A percentile compares a stretch with the other conserved stretches of the same genome.
Conservation (phyloP, 1,284 basidiomycete species). For the Cryptococcus sp. region DNA sequence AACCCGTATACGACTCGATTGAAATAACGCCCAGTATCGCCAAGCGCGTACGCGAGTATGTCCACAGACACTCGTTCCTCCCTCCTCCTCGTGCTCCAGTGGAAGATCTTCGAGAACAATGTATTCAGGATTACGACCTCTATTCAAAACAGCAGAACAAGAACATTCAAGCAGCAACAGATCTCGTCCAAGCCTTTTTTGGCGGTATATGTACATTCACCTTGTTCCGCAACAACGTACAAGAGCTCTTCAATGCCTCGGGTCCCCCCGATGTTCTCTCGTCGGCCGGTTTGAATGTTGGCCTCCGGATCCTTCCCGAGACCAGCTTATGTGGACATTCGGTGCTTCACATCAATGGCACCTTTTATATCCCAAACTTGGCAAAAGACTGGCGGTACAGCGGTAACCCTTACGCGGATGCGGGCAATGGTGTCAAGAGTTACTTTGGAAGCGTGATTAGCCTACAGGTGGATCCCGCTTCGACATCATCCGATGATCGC, state of each 20-base stretch:
- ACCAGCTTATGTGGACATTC: conserved; percentile 31
- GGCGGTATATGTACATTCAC: conserved; percentile 28
- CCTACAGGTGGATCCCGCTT: conserved; percentile 15
- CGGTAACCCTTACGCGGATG: conserved; percentile 23
- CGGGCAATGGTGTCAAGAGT: conserved; percentile 14
- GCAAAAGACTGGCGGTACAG: conserved; percentile 27
- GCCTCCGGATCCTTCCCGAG: conserved; percentile 20
- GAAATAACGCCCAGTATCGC: conserved; percentile 10
- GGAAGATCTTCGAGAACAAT: conserved; percentile 21
- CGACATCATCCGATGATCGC: conserved; percentile 1
- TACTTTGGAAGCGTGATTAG: conserved; percentile 22
- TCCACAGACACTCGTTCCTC: conserved; percentile 20
- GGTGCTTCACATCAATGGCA: conserved; percentile 11
- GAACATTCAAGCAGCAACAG: conserved; percentile 28
- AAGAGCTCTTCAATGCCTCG: conserved; percentile 19
- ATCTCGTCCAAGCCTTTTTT: conserved; percentile 27
- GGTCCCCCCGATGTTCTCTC: conserved; percentile 18
- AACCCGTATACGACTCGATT: background rate
- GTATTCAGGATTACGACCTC: conserved; percentile 30
- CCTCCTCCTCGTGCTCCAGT: conserved; percentile 30
- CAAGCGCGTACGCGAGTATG: conserved; percentile 19
- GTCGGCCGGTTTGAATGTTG: conserved; percentile 5
- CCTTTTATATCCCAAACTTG: conserved; percentile 18
- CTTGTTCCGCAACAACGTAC: conserved; percentile 23
- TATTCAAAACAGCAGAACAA: conserved; percentile 20